Evolutionary conservation across 352 stramenopile genomes (phyloP).

Genomic region (Phytophthora meadii): DNA sequence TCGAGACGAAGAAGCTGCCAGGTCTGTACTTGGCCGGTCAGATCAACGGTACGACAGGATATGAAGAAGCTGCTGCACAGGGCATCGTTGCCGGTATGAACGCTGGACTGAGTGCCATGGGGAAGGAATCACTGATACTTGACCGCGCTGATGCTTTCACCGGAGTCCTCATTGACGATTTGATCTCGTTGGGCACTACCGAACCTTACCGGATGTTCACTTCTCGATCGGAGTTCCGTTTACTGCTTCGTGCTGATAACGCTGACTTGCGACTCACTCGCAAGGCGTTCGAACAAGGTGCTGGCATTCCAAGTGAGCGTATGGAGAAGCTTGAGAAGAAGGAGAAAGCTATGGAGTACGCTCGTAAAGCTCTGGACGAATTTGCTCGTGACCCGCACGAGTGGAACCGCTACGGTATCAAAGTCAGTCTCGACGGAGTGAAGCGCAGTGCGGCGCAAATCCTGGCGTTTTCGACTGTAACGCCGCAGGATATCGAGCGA

Average conservation of each 20-base stretch:
- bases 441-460: slow-evolving; percentile 83
- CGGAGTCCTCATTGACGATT: slow-evolving; percentile 98
- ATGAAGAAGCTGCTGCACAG: slow-evolving; percentile 98
- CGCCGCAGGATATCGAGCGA: slow-evolving; percentile 56
- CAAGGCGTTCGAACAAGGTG: slow-evolving; percentile 88
- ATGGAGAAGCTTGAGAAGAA: slow-evolving; percentile 88
- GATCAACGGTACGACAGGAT: slow-evolving; percentile 99
- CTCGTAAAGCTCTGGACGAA: slow-evolving; percentile 53
- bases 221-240: slow-evolving; percentile 92
- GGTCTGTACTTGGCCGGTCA: slow-evolving; percentile 97
- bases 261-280: slow-evolving; percentile 96
- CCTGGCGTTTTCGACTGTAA: slow-evolving; percentile 72
- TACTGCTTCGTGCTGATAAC: slow-evolving; percentile 94
- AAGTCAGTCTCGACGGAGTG: slow-evolving; percentile 77
- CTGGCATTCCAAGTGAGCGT: slow-evolving; percentile 70
- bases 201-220: slow-evolving; percentile 99
- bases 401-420: slow-evolving; percentile 85
- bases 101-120: slow-evolving; percentile 84
- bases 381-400: slow-evolving; percentile 82
- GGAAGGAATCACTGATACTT: slow-evolving; percentile 89
- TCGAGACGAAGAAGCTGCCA: slow-evolving; percentile 95
- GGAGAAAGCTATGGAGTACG: slow-evolving; percentile 76
- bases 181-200: slow-evolving; percentile 95
- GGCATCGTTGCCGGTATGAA: slow-evolving; percentile 98
- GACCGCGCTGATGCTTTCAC: slow-evolving; percentile 96